These are phyloP conservation scores for Phaffomyces opuntiae DNA, from an alignment of 805 yeast genomes.

Conservation along the genomic window DNA sequence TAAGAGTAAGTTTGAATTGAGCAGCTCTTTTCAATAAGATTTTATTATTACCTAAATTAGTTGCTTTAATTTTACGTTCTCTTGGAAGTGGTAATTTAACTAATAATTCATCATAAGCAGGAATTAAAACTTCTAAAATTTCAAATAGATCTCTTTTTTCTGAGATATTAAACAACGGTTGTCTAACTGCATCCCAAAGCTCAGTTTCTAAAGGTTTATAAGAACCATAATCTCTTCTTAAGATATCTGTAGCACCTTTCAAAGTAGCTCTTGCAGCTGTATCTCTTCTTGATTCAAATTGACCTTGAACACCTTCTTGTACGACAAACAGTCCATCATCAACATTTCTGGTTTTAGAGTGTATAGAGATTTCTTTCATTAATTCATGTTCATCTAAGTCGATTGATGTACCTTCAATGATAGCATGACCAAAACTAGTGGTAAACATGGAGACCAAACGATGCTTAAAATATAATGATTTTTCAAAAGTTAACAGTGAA, in stretches of 20 bases:
- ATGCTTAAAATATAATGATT: constrained; percentile 43
- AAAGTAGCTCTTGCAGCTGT: constrained; percentile 57
- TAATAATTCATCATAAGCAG: constrained; percentile 50
- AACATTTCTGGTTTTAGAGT: neutral
- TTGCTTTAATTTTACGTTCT: constrained; percentile 59
- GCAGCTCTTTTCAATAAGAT: constrained; percentile 56
- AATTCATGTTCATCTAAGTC: constrained; percentile 63
- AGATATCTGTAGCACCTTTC: constrained; percentile 56
- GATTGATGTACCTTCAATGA: constrained; percentile 53
- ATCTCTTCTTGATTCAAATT: constrained; percentile 51
- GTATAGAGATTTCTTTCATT: constrained; percentile 11
- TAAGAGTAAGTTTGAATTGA: constrained; percentile 15
- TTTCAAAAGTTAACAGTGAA: constrained; percentile 47
- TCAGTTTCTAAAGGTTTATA: constrained; percentile 49
- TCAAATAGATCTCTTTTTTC: constrained; percentile 60
- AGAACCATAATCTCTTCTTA: constrained; percentile 50
- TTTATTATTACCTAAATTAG: constrained; percentile 42
- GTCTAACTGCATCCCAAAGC: constrained; percentile 66
- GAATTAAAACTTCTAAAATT: constrained; percentile 57
- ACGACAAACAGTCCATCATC: constrained; percentile 40
- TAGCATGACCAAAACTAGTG: constrained; percentile 56
- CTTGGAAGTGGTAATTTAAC: constrained; percentile 64
- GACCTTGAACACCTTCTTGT: constrained; percentile 42
- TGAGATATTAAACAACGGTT: constrained; percentile 50
- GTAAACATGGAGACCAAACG: constrained; percentile 42